Percentiles rank a stretch among this genome's conserved stretches.
Conservation (phyloP, 2,329 filamentous ascomycete species). For the Trichoderma harzianum region DNA sequence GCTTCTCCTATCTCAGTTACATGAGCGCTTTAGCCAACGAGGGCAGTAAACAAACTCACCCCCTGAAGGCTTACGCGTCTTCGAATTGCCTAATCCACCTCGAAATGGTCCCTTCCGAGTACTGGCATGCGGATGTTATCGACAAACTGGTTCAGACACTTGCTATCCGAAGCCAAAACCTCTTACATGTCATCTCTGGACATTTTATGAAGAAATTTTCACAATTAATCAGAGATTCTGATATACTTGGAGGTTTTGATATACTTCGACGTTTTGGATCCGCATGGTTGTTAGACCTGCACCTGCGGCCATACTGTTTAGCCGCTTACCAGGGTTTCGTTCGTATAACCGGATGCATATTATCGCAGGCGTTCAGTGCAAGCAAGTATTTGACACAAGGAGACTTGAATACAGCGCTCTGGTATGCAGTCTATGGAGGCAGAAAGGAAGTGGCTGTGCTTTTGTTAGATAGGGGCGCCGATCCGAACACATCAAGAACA, state of each 20-base stretch:
- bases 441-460: neutral
- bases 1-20: neutral
- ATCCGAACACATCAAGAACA: neutral
- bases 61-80: neutral
- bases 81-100: neutral
- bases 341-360: neutral
- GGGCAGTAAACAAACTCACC: neutral
- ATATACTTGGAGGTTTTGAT: neutral
- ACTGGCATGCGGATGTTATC: neutral
- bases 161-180: neutral
- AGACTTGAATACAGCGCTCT: neutral
- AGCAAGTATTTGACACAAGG: neutral
- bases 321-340: neutral
- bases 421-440: neutral
- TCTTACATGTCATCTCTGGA: neutral
- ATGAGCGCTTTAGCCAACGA: neutral
- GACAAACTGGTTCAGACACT: neutral
- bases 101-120: neutral
- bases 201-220: too few species aligned
- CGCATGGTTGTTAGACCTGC: neutral
- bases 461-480: constrained; percentile 5
- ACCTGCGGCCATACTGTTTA: neutral
- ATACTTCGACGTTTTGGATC: neutral
- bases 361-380: neutral
- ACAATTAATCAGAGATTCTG: too few species aligned